Evolutionary conservation across 306 rosid species (phyloP), one percentile per base, ranked within the genome.

Genomic region (Quercus rubra): DNA sequence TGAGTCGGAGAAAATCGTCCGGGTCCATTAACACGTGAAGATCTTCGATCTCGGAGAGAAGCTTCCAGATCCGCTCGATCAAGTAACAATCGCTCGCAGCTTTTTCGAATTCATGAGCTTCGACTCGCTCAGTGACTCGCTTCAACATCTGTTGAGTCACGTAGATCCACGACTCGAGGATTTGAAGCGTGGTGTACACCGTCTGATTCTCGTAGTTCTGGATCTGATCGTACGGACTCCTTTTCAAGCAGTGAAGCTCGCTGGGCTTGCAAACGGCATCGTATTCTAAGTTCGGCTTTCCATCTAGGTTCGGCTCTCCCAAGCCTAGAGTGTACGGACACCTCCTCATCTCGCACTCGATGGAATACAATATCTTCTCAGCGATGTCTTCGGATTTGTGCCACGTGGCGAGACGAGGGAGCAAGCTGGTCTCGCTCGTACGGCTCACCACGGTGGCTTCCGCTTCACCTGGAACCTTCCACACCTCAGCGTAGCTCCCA

Each of bases 11-110:
- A 59, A 95, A 91, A 81, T 95, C 99, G 27, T 85, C 91, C 13
- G 99, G 96, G 70, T 95, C 99, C 97, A 95, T 91, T 58, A 92
- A 69, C n/a, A 91, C 82, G 57, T 91, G 92, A 20, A 90, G 78
- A 66, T 92, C 99, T 71, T 90, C 90, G 20, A 91, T 83, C 57
- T 92, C 98, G 2, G 90, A 71, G 0, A 92, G 81, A 8, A 92
- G 76, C 85, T 91, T 91, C 97, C 97, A 95, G 83, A 91, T 91
- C 83, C 87, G 79, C 71, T 92, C 97, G 81, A 95, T 82, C 77
- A 86, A 20, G 69, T 86, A 75, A 64, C 90, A 89, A 41, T 91
- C 97, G 21, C 82, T 82, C 66, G 94, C 80, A 4, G 98, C 96
- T 13, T 72, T 81, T 13, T 88, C 94, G 67, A 91, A 83, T 9